These are phyloP conservation scores for Rhizophagus sp. DNA, from an alignment of 192 early-diverging fungal genomes.

Conservation along the genomic window DNA sequence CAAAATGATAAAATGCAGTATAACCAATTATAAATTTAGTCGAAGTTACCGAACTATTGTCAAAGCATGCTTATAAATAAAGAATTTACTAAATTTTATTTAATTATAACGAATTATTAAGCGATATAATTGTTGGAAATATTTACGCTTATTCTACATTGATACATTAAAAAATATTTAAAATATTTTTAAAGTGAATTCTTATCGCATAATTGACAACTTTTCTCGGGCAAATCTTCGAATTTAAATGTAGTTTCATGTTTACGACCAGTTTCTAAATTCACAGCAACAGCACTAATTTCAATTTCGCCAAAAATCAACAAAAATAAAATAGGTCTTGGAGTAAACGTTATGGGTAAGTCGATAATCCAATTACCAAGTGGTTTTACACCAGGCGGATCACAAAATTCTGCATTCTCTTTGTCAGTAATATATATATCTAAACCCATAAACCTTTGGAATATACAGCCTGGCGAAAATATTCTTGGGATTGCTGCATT, in stretches of 20 bases:
- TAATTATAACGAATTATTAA: too few relatives aligned
- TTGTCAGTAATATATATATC: neutral
- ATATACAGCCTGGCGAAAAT: neutral
- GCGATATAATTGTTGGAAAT: too few relatives aligned
- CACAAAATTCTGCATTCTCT: neutral
- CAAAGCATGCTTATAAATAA: too few relatives aligned
- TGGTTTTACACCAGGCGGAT: neutral
- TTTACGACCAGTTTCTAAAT: neutral
- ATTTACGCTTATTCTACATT: too few relatives aligned
- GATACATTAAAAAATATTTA: too few relatives aligned
- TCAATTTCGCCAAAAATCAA: slow-evolving; percentile 7
- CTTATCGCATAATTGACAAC: too few relatives aligned
- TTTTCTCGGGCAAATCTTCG: too few relatives aligned
- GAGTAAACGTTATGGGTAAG: neutral
- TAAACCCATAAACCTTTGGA: neutral
- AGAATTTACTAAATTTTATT: too few relatives aligned
- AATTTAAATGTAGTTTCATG: neutral
- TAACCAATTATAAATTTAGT: too few relatives aligned
- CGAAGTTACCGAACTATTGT: too few relatives aligned
- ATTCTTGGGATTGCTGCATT: neutral
- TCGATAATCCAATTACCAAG: neutral
- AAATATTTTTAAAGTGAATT: too few relatives aligned
- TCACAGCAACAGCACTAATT: neutral
- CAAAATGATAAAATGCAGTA: too few relatives aligned
- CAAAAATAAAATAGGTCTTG: neutral